Base-by-base conservation (phyloP, 495 filamentous ascomycete species). In the Pseudotulostoma volvatum region DNA sequence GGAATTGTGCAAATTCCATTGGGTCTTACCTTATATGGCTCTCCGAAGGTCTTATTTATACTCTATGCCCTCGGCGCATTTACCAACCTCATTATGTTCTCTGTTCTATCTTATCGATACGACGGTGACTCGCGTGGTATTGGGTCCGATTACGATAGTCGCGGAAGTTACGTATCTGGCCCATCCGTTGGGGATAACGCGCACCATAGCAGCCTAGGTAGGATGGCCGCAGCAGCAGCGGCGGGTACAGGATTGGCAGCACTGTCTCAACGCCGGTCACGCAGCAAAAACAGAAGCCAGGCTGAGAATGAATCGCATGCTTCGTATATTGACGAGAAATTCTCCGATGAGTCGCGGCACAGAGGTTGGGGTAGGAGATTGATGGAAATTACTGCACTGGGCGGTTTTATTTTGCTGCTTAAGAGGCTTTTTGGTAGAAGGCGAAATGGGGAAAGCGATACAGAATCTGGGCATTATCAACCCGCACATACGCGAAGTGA, bases 1-100 rank as follows among this genome's bases (percentile, higher is more conserved):
- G 90, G 81, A 3, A 70, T 97, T 37, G 70, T 79, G 5, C 92
- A 97, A 54, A 76, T 96, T 18, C 82, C 88, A 1, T 63, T 96
- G 1, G 90, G 90, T 0, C 68, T 97, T 36, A 87, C 85, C 3
- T 68, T 97, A 8, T 97, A 95, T 49, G 90, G 90, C 11, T 90
- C 85, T 21, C 90, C 92, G 9, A 74, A 81, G 53, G 61, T 63
- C 9, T 63, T 84, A 0, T 97, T 97, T 53, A 77, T 96, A 40
- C 63, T 95, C 3, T 97, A 78, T 50, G 66, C 88, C 0, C 42
- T 95, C 1, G 81, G 72, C 49, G 78, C 73, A 49, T 76, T 71
- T 8, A 65, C 73, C 11, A 61, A 88, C 8, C 41, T 92, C 3
- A 40, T 81, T 1, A 41, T 66, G 11, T 92, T 79, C 54, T 86